These are phyloP conservation scores for Penicillium hesseltinei DNA, from an alignment of 2,329 filamentous ascomycete genomes.

Conservation along the genomic window DNA sequence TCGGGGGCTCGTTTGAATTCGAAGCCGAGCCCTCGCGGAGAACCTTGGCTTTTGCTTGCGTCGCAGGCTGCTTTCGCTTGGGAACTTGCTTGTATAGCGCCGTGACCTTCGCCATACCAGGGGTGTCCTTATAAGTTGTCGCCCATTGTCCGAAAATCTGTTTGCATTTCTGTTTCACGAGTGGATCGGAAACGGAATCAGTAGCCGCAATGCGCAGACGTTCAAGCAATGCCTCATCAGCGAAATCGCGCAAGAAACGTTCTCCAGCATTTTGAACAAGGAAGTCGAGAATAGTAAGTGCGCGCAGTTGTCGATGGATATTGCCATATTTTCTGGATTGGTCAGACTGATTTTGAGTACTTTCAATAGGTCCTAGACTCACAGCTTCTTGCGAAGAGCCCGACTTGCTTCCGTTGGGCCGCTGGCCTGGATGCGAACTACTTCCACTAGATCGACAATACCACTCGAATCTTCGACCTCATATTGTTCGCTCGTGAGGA, in stretches of 20 bases:
- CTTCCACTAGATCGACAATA: slow-evolving; percentile 90
- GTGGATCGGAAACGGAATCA: slow-evolving; percentile 76
- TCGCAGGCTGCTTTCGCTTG: slow-evolving; percentile 67
- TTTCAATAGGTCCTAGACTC: slow-evolving; percentile 29
- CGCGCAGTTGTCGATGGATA: slow-evolving; percentile 85
- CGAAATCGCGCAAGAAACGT: slow-evolving; percentile 81
- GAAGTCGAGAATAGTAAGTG: slow-evolving; percentile 84
- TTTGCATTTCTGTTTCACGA: slow-evolving; percentile 85
- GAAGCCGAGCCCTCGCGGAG: slow-evolving; percentile 70
- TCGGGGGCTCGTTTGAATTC: slow-evolving; percentile 32
- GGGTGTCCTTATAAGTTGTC: slow-evolving; percentile 72
- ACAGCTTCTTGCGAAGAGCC: slow-evolving; percentile 93
- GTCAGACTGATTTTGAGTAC: slow-evolving; percentile 9
- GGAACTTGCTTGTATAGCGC: slow-evolving; percentile 71
- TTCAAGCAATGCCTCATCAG: slow-evolving; percentile 87
- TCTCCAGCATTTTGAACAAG: slow-evolving; percentile 91
- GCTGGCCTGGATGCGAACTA: slow-evolving; percentile 81
- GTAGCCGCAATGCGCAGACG: slow-evolving; percentile 83
- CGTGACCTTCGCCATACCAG: slow-evolving; percentile 77
- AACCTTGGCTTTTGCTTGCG: slow-evolving; percentile 77
- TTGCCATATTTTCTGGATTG: slow-evolving; percentile 78
- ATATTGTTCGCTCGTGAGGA: slow-evolving; percentile 82
- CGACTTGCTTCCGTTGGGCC: slow-evolving; percentile 87
- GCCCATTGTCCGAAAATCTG: slow-evolving; percentile 87
- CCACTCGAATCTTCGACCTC: slow-evolving; percentile 89